Base-by-base conservation (phyloP, 2,329 filamentous ascomycete genomes). In the Phialophora chinensis region DNA sequence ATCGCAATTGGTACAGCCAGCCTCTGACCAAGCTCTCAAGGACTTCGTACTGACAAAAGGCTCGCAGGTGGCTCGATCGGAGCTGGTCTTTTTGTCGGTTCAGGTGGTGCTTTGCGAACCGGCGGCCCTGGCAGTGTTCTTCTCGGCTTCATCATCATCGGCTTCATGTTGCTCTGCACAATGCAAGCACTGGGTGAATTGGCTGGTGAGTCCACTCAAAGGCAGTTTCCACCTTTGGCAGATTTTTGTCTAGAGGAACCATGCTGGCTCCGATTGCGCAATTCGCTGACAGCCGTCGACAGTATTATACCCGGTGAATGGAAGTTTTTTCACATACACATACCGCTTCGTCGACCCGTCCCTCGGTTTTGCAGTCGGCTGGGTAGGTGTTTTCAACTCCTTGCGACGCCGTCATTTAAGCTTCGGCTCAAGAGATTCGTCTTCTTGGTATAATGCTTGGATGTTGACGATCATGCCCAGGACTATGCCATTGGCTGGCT, bases 121-220 rank as follows among this genome's bases (percentile, higher is more conserved):
- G 79, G 78, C 59, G 79, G 79, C 4, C 78, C 78, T 35, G 78
- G 71, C 0, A 90, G 91, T 0, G 77, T 95, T 25, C 79, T 96
- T 27, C 85, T 96, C 57, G 90, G 90, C 20, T 96, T 92, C 74
- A 78, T 82, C 64, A 86, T 96, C 67, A 89, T 96, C 69, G 93
- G 93, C 56, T 44, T 44, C 38, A 44, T 44, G 38, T 44, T 44
- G 38, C 38, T 44, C 38, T 44, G 38, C 71, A 86, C 84, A 4
- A 82, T 86, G 71, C 84, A 86, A 71, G 85, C 86, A 25, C 59
- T 61, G 7, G 86, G 84, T 57, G 87, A 89, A 77, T 70, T 88
- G 65, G 85, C 86, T 55, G 38, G 38, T 44, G 14, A 44, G 38
- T 44, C 3, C 38, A 8, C 38, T n/a, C 17, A 20, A n/a, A 7